Conservation (phyloP, 495 filamentous ascomycete species). For the Xylaria bambusicola region DNA sequence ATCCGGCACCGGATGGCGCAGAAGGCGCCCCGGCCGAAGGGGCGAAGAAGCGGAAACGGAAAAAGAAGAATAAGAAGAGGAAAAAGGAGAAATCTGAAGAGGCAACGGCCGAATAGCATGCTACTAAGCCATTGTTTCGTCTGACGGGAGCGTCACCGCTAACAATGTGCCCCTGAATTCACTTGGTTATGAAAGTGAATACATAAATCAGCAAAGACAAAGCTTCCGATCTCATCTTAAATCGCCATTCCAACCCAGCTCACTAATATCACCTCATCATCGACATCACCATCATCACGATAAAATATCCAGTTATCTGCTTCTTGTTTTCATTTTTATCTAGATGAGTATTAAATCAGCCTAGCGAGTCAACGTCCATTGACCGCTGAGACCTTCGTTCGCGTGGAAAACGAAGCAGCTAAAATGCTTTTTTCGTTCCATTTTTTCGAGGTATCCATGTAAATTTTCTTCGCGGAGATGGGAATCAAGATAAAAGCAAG, state of each 20-base stretch:
- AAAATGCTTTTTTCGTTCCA: no score
- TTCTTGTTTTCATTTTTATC: no score
- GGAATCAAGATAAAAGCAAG: no score
- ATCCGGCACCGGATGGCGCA: neutral
- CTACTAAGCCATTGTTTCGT: neutral
- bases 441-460: no score
- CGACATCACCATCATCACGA: neutral
- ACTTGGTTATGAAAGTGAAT: neutral
- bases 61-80: conserved; percentile 46
- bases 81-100: conserved; percentile 30
- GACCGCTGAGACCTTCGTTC: no score
- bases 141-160: neutral
- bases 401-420: no score
- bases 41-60: conserved; percentile 60
- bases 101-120: conserved; percentile 4
- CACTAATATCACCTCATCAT: neutral
- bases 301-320: no score
- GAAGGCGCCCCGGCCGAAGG: conserved; percentile 40
- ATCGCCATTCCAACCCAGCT: neutral
- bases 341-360: no score
- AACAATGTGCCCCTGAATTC: neutral
- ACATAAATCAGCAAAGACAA: neutral
- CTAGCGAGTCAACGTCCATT: no score
- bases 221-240: neutral
- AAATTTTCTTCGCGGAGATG: no score